These are phyloP conservation scores for Schizonepeta tenuifolia DNA, from an alignment of 257 asterid species.

Conservation along the genomic window DNA sequence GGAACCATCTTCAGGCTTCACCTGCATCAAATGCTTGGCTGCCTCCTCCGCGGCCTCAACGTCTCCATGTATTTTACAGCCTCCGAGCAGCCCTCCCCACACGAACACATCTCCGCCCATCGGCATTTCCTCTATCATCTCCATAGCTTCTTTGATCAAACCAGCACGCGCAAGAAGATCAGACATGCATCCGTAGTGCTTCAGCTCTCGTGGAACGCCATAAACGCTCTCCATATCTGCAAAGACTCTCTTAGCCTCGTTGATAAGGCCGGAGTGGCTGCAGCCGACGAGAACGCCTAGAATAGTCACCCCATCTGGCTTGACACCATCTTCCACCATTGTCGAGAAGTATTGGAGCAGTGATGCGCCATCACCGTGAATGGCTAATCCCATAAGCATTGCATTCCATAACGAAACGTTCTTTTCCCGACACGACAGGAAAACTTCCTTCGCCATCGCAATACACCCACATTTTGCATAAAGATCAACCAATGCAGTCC, in stretches of 20 bases:
- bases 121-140: constrained; percentile 76
- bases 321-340: constrained; percentile 54
- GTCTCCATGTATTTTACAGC: constrained; percentile 79
- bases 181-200: constrained; percentile 93
- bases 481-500: constrained; percentile 80
- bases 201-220: constrained; percentile 65
- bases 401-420: constrained; percentile 79
- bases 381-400: constrained; percentile 78
- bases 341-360: constrained; percentile 57
- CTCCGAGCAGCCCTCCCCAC: constrained; percentile 98
- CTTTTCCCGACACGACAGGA: constrained; percentile 41
- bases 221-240: constrained; percentile 65
- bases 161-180: constrained; percentile 90
- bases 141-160: constrained; percentile 61
- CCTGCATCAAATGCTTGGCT: constrained; percentile 62
- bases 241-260: constrained; percentile 61
- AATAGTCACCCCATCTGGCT: constrained; percentile 81
- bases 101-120: constrained; percentile 74
- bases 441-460: constrained; percentile 58
- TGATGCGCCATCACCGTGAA: constrained; percentile 62
- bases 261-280: constrained; percentile 76
- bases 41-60: constrained; percentile 75
- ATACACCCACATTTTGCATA: constrained; percentile 82
- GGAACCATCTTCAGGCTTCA: constrained; percentile 86
- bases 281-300: constrained; percentile 75